Base-by-base conservation (phyloP, 345 rosid species). In the Hibiscus syriacus region DNA sequence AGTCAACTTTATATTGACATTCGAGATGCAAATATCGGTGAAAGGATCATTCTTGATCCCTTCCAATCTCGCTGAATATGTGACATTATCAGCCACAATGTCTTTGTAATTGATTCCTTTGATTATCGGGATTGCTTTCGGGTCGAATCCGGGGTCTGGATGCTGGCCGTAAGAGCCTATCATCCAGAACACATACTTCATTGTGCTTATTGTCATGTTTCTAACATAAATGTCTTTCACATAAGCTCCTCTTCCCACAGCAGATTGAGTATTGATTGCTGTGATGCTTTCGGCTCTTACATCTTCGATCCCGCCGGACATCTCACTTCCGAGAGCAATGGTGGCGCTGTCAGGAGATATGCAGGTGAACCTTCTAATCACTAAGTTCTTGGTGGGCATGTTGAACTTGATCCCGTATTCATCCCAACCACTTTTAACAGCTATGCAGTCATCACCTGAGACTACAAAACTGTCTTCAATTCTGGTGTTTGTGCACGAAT, bases 361-460 rank as follows among this genome's bases (percentile, higher is more conserved):
- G 78, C 96, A 88, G 55, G 87, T 86, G 13, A 91, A 71, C 55
- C 87, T 65, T 71, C 89, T 75, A 65, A 88, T 80, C 0, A 80
- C 52, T 22, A 88, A 68, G 34, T 85, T 78, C 54, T 81, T 30
- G 0, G 90, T 66, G 0, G 96, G 90, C 77, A 78, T 81, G 20
- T 80, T 84, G 19, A 81, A 29, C 72, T 76, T 78, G 70, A 76
- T 77, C 12, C 97, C 97, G 41, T 89, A 87, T 56, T 87, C 65
- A 34, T 91, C 92, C 91, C 92, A 87, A 0, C 97, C 92, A 36
- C 96, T 87, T 66, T 91, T 91, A 2, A 91, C 76, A 22, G 97
- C 92, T 17, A 91, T 65, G 74, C 96, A 89, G 32, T 89, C 97
- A 22, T 89, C 96, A 0, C 93, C 90, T n/a, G n/a, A n/a, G n/a